Evolutionary conservation across 2,329 filamentous ascomycete genomes (phyloP), one percentile per base, ranked within the genome.

Genomic region (Colletotrichum lupini): DNA sequence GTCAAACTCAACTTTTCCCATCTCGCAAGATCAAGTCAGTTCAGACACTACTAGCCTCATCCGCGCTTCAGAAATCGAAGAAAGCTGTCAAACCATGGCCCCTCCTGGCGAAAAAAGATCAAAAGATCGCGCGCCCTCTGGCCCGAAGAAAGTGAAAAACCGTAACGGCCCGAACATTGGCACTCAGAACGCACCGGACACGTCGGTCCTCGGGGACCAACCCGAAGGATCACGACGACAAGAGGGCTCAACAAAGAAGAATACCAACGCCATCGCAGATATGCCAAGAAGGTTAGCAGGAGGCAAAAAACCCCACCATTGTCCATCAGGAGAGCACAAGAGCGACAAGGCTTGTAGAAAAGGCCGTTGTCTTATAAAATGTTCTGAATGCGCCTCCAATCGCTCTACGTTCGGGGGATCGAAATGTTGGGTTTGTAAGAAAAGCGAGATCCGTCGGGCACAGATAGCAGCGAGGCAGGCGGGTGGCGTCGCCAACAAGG

Each of bases 261-360:
- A 5, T 32, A 3, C 30, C 37, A 19, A 49, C 5, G 66, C 35
- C 30, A 26, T 74, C 30, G 22, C 57, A 19, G 19, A 19, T 1
- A 11, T 59, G 19, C 5, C 26, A 2, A 12, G 14, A n/a, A 74
- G 63, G 53, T 26, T 30, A 6, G 26, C 28, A 14, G 67, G 67
- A 37, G 72, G 72, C 26, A 16, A 12, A 3, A 22, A 5, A 7
- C 22, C 30, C 5, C 69, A 73, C 22, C 73, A 74, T 58, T 73
- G 70, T 26, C 46, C 53, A 12, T 5, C 42, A 8, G 3, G 22
- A 24, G 9, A 14, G 30, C 69, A 66, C 26, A 22, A n/a, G 1
- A 52, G 24, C 58, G 56, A 61, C 16, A 8, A 19, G 2, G 1
- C 5, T 7, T 74, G 73, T 46, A 7, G 49, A 6, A 30, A 57